These are phyloP conservation scores for Phytophthora colocasiae DNA, from an alignment of 352 stramenopile species.

Conservation along the genomic window DNA sequence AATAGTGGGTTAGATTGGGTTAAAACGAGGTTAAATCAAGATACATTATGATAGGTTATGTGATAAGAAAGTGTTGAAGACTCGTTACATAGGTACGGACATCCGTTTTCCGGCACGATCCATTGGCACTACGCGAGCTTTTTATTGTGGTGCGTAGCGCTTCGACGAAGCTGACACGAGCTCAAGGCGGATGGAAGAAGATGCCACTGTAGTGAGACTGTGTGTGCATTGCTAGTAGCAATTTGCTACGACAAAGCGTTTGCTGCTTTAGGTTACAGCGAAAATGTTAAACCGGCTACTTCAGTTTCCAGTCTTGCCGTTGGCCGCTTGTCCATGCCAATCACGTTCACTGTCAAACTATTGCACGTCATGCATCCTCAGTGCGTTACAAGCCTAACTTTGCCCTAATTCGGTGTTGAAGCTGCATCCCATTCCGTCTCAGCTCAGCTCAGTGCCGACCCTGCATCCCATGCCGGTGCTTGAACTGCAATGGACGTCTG, in stretches of 20 bases:
- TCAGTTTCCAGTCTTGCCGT: conserved; percentile 9
- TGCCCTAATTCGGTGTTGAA: background rate
- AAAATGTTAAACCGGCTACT: conserved; percentile 16
- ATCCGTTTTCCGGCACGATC: conserved; percentile 15
- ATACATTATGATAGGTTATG: conserved; percentile 5
- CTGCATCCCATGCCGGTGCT: conserved; percentile 5
- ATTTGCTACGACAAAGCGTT: no score
- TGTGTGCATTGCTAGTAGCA: no score
- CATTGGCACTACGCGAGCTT: conserved; percentile 5
- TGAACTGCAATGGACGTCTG: no score
- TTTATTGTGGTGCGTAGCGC: conserved; percentile 14
- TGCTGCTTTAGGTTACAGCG: no score
- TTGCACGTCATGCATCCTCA: no score
- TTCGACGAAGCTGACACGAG: background rate
- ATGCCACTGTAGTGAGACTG: no score
- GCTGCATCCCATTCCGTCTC: background rate
- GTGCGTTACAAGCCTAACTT: background rate
- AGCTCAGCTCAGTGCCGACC: background rate
- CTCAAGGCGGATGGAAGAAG: no score
- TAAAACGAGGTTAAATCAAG: background rate
- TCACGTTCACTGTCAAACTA: background rate
- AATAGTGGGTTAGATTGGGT: background rate
- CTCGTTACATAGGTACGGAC: conserved; percentile 35
- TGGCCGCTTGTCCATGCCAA: conserved; percentile 2
- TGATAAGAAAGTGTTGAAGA: conserved; percentile 15